A percentile compares a stretch with the other conserved stretches of the same genome.
Evolutionary conservation across 1,284 basidiomycete species (phyloP).

Genomic region (Microbotryomycetes sp.): DNA sequence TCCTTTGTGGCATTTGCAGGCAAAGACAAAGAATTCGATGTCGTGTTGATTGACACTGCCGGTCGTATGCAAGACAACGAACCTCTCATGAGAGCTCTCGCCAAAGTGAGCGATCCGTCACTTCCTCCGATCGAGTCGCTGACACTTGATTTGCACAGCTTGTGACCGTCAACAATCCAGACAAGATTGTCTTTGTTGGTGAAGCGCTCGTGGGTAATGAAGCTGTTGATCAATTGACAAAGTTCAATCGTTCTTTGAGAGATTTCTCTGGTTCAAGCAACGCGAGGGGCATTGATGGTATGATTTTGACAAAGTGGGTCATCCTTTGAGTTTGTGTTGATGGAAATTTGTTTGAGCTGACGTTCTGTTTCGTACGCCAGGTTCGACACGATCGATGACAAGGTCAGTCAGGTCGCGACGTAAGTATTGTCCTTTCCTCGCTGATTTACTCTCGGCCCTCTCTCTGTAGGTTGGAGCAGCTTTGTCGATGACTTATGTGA

Average conservation of each 20-base stretch:
- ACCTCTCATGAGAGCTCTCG: conserved; percentile 96
- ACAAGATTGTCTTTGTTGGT: conserved; percentile 94
- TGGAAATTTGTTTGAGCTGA: not conserved
- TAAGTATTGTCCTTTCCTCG: conserved; percentile 20
- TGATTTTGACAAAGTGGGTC: conserved; percentile 74
- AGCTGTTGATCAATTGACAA: conserved; percentile 88
- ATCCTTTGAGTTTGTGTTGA: not conserved
- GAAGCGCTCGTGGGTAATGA: conserved; percentile 95
- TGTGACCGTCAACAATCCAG: conserved; percentile 81
- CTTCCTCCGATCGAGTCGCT: not conserved
- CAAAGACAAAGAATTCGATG: conserved; percentile 80
- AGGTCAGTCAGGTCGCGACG: conserved; percentile 49
- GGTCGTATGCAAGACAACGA: conserved; percentile 98
- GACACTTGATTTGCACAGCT: conserved; percentile 51
- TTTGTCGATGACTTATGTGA: conserved; percentile 94
- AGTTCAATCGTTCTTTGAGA: conserved; percentile 83
- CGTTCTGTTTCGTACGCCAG: conserved; percentile 4
- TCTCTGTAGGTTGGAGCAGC: conserved; percentile 76
- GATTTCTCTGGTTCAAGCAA: conserved; percentile 74
- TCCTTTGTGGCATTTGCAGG: conserved; percentile 47
- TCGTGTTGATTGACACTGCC: conserved; percentile 94
- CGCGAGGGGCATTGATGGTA: conserved; percentile 87
- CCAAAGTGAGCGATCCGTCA: conserved; percentile 56
- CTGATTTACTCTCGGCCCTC: conserved; percentile 32
- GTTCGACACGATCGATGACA: conserved; percentile 93